These are phyloP conservation scores for Eucalyptus viminalis DNA, from an alignment of 345 rosid genomes.

Conservation along the genomic window DNA sequence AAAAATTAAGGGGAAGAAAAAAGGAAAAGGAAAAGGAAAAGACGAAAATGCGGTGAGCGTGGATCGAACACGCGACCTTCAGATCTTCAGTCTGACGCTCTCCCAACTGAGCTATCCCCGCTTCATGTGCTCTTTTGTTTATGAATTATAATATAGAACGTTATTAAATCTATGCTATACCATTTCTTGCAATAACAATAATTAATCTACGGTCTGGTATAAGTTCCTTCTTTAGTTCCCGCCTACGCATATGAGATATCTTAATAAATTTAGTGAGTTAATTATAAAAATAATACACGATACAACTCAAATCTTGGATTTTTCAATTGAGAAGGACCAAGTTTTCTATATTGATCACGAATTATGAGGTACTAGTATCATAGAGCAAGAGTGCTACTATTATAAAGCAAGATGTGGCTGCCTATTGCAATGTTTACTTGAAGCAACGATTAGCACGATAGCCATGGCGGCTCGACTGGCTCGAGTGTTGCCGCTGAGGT, in stretches of 20 bases:
- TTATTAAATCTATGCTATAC: fast-evolving
- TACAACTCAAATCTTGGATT: not conserved
- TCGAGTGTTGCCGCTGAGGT: not conserved
- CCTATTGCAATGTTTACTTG: not conserved
- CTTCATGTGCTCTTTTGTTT: not conserved
- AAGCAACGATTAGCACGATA: not conserved
- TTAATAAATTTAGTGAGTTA: not conserved
- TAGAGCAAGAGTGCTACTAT: not conserved
- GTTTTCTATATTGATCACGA: not conserved
- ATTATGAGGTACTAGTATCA: not conserved
- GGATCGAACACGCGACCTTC: conserved; percentile 95
- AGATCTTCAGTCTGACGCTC: conserved; percentile 99
- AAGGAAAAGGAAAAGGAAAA: not conserved
- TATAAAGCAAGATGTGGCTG: not conserved
- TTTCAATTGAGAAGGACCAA: not conserved
- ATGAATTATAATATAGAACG: fast-evolving
- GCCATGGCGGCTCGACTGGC: not conserved
- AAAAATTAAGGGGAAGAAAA: not conserved
- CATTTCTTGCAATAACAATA: fast-evolving
- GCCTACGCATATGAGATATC: not conserved
- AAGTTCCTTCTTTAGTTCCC: not conserved
- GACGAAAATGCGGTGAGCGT: conserved; percentile 58
- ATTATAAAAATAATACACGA: not conserved
- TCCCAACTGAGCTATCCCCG: conserved; percentile 97
- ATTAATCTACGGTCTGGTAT: not conserved